phyloP scores from a whole-genome alignment of 768 basidiomycete species.

The Lyophyllum decastes region DNA sequence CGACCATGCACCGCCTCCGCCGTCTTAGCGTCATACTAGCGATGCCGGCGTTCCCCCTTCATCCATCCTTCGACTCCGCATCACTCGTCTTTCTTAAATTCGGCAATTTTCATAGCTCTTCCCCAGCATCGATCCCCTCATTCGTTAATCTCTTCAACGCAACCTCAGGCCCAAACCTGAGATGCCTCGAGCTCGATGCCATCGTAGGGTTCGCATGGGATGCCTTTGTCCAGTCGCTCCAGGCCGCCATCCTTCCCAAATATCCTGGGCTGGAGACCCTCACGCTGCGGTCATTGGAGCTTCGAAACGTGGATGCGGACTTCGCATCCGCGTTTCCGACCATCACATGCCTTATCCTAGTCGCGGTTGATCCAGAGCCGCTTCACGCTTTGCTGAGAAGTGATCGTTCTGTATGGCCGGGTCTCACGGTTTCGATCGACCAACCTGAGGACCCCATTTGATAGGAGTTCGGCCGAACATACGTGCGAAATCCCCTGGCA shows the following conservation, averaged over 20 bases:
- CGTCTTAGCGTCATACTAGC: background rate
- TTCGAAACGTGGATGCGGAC: background rate
- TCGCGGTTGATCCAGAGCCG: constrained; percentile 8
- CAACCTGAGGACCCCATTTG: background rate
- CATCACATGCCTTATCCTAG: background rate
- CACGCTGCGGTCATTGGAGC: constrained; percentile 6
- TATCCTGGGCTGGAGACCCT: constrained; percentile 3
- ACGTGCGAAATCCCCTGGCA: background rate
- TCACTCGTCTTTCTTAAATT: constrained; percentile 6
- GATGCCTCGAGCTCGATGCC: constrained; percentile 2
- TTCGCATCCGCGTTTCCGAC: background rate
- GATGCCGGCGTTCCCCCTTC: background rate
- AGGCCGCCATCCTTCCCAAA: background rate
- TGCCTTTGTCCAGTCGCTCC: constrained; percentile 6
- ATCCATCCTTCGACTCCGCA: constrained; percentile 2
- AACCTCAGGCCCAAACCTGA: constrained; percentile 2
- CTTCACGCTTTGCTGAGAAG: background rate
- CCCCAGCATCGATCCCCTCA: background rate
- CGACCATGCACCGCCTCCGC: background rate
- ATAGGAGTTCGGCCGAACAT: too few species aligned
- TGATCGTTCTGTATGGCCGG: background rate
- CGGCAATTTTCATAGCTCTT: background rate
- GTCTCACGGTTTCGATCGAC: background rate
- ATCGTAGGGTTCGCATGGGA: constrained; percentile 5
- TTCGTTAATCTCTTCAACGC: constrained; percentile 1